Percentiles rank a stretch among this genome's conserved stretches.
phyloP scores from a whole-genome alignment of 2,329 filamentous ascomycete genomes.

The Botryotinia convoluta region DNA sequence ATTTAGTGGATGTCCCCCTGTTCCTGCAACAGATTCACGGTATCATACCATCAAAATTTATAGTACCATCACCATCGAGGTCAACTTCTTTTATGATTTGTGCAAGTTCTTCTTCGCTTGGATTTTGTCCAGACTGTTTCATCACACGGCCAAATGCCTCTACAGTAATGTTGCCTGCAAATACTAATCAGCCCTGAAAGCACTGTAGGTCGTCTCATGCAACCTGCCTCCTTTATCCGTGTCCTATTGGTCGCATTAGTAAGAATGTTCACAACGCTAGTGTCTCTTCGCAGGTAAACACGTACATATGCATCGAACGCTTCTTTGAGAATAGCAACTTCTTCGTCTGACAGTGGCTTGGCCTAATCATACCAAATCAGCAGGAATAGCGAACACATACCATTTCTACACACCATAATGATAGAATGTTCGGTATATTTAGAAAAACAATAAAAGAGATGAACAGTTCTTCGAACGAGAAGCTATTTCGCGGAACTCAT shows the following conservation, averaged over 20 bases:
- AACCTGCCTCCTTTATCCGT: constrained; percentile 19
- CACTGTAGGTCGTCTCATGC: background rate
- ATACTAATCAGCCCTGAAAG: background rate
- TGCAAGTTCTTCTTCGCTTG: constrained; percentile 48
- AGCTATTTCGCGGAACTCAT: background rate
- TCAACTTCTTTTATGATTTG: constrained; percentile 69
- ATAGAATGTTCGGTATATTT: background rate
- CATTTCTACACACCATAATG: background rate
- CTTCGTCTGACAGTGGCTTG: constrained; percentile 17
- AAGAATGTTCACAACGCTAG: background rate
- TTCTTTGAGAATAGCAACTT: constrained; percentile 18
- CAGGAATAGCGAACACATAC: rapidly evolving
- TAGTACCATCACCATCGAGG: constrained; percentile 61
- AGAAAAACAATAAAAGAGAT: background rate
- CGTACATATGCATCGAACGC: constrained; percentile 22
- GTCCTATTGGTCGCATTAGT: constrained; percentile 11
- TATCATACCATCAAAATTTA: constrained; percentile 57
- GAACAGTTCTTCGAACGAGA: background rate
- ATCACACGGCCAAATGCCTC: constrained; percentile 23
- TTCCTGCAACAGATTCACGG: background rate
- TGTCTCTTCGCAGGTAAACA: background rate
- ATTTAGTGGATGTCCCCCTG: background rate
- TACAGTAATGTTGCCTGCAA: constrained; percentile 19
- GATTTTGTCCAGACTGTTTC: constrained; percentile 17
- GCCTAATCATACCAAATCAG: constrained; percentile 6